Percentiles rank a stretch among this genome's conserved stretches.
phyloP scores from a whole-genome alignment of 1,284 basidiomycete genomes.

The Ceratobasidium sp. region DNA sequence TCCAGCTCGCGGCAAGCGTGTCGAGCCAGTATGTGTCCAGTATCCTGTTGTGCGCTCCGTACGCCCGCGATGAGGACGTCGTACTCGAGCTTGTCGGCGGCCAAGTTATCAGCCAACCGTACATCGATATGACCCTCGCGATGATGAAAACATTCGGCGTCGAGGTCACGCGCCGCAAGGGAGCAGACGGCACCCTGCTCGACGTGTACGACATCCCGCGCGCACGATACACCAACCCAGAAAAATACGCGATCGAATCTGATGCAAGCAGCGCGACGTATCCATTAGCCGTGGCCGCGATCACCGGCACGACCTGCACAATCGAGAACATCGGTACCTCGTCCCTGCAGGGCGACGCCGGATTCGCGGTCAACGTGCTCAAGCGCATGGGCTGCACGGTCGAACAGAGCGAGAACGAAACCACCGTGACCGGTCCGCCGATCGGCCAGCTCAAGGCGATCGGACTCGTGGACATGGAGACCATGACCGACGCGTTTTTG shows the following conservation, averaged over 20 bases:
- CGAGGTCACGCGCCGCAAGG: slow-evolving; percentile 77
- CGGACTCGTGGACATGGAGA: slow-evolving; percentile 95
- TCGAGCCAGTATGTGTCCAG: slow-evolving; percentile 99
- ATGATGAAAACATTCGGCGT: slow-evolving; percentile 98
- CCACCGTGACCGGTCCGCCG: slow-evolving; percentile 93
- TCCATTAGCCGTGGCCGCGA: slow-evolving; percentile 95
- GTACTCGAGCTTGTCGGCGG: slow-evolving; percentile 92
- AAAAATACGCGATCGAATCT: slow-evolving; percentile 90
- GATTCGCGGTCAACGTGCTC: slow-evolving; percentile 93
- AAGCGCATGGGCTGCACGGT: slow-evolving; percentile 96
- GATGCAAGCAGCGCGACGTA: slow-evolving; percentile 98
- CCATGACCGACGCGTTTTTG: slow-evolving; percentile 99
- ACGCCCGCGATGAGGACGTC: slow-evolving; percentile 79
- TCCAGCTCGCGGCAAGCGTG: slow-evolving; percentile 92
- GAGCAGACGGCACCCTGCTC: slow-evolving; percentile 71
- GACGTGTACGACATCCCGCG: slow-evolving; percentile 91
- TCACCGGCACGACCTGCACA: slow-evolving; percentile 94
- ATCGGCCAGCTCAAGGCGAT: slow-evolving; percentile 84
- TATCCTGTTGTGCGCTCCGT: slow-evolving; percentile 95
- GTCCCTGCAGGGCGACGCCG: slow-evolving; percentile 95
- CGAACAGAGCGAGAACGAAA: slow-evolving; percentile 87
- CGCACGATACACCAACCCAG: slow-evolving; percentile 83
- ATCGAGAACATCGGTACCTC: slow-evolving; percentile 91
- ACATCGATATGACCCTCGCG: slow-evolving; percentile 99
- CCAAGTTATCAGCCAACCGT: slow-evolving; percentile 97